These are phyloP conservation scores for Vaccinium darrowii DNA, from an alignment of 148 eudicot species.

Conservation along the genomic window DNA sequence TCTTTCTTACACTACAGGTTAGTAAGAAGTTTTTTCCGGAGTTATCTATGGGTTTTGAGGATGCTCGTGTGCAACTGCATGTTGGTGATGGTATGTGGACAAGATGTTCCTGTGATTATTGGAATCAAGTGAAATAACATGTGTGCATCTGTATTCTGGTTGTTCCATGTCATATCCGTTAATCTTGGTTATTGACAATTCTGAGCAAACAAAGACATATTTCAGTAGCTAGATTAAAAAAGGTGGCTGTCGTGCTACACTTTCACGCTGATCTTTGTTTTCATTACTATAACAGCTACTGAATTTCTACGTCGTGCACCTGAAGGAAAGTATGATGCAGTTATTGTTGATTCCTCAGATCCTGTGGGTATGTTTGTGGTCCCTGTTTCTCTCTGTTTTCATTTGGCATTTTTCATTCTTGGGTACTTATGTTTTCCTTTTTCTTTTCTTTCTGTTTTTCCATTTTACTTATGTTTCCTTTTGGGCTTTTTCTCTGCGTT, in stretches of 20 bases:
- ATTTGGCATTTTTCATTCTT: neutral
- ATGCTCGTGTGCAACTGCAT: constrained; percentile 86
- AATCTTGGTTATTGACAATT: neutral
- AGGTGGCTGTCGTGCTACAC: neutral
- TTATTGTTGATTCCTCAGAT: constrained; percentile 94
- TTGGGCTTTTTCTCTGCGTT: neutral
- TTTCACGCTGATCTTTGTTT: constrained; percentile 14
- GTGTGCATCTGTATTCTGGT: neutral
- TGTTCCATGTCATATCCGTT: neutral
- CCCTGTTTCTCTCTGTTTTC: neutral
- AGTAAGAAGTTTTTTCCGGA: constrained; percentile 83
- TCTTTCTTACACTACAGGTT: constrained; percentile 45
- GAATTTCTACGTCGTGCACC: constrained; percentile 63
- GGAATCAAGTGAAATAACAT: neutral
- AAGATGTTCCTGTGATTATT: neutral
- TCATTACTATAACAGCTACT: constrained; percentile 52
- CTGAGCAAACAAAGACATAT: neutral
- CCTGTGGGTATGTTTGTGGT: constrained; percentile 79
- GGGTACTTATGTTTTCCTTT: neutral
- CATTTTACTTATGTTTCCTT: neutral
- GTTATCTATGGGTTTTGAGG: constrained; percentile 82
- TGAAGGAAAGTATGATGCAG: constrained; percentile 86
- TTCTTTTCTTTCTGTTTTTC: neutral
- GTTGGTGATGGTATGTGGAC: constrained; percentile 82
- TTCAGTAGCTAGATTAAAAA: neutral